A percentile compares a stretch with the other conserved stretches of the same genome.
Evolutionary conservation across 441 rosid genomes (phyloP).

Genomic region (Populus hybrid): DNA sequence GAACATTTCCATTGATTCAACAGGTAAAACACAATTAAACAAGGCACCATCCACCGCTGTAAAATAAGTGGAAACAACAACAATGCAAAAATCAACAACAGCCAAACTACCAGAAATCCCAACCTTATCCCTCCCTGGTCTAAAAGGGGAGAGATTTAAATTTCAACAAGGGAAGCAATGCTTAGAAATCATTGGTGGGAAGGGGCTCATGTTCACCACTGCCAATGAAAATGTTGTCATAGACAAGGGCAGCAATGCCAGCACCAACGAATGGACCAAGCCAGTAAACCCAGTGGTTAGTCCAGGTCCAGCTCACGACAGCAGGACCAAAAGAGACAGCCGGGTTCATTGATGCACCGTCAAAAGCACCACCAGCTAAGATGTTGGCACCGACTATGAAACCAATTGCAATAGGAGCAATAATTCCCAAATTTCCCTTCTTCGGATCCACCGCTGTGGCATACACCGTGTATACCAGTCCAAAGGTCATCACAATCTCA

Average conservation of each 20-base stretch:
- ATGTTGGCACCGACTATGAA: too few relatives aligned
- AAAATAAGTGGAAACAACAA: slow-evolving; percentile 3
- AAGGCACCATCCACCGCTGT: neutral
- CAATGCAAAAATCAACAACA: neutral
- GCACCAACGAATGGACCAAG: slow-evolving; percentile 76
- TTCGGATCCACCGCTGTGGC: too few relatives aligned
- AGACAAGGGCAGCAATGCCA: slow-evolving; percentile 13
- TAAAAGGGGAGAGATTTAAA: slow-evolving; percentile 13
- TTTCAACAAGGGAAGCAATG: slow-evolving; percentile 11
- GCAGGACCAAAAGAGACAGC: slow-evolving; percentile 71
- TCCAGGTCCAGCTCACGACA: slow-evolving; percentile 78
- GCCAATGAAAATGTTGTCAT: slow-evolving; percentile 8
- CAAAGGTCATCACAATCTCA: too few relatives aligned
- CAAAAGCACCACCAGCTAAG: too few relatives aligned
- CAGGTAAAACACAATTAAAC: neutral
- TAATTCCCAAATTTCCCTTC: too few relatives aligned
- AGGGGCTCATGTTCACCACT: neutral
- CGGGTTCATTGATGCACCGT: too few relatives aligned
- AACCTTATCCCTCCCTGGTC: slow-evolving; percentile 18
- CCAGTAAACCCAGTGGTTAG: slow-evolving; percentile 85
- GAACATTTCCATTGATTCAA: slow-evolving; percentile 10
- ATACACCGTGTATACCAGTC: too few relatives aligned
- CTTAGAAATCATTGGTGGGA: neutral
- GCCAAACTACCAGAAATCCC: slow-evolving; percentile 4
- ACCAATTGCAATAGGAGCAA: too few relatives aligned